Evolutionary conservation across 345 rosid genomes (phyloP), one percentile per base, ranked within the genome.

Genomic region (Citropsis articulata): DNA sequence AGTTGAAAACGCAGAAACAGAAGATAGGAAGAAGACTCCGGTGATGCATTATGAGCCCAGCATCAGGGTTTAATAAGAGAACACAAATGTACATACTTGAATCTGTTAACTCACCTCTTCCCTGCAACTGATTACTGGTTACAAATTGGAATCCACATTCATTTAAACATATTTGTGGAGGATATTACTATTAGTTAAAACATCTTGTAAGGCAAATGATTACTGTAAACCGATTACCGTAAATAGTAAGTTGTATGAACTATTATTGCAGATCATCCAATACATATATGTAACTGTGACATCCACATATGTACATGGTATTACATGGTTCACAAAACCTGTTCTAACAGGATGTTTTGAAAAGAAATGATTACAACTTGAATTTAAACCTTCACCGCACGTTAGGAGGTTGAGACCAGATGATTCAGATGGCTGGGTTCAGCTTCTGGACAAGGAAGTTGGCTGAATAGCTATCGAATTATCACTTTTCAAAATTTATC

Each of bases 271-370:
- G 38, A 67, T 36, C 25, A 73, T 67, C 38, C 73, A 42, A 38
- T 35, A 30, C 70, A 50, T 35, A 30, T 69, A 65, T 35, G 36
- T 42, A 72, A 25, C 48, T 40, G 36, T 30, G 31, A 42, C 75
- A 80, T 65, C 45, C 76, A 78, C 78, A 66, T 71, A 71, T 71
- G 75, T 75, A 75, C 73, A 80, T 19, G 24, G 78, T 31, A 79
- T 66, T 65, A 77, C 77, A 80, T 30, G 80, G 78, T 68, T 82
- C 79, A 79, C 67, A 33, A 12, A 42, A 73, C 75, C 56, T 61
- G 75, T 63, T 21, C 30, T 77, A 77, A 73, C 6, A n/a, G 30
- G 80, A 66, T 59, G 68, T 69, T 72, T 80, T 21, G 9, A 40
- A 65, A 56, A 60, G 30, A 71, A 60, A 73, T 57, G 60, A 79